Evolutionary conservation across 495 filamentous ascomycete genomes (phyloP).

Genomic region (Haplographium delicatum): DNA sequence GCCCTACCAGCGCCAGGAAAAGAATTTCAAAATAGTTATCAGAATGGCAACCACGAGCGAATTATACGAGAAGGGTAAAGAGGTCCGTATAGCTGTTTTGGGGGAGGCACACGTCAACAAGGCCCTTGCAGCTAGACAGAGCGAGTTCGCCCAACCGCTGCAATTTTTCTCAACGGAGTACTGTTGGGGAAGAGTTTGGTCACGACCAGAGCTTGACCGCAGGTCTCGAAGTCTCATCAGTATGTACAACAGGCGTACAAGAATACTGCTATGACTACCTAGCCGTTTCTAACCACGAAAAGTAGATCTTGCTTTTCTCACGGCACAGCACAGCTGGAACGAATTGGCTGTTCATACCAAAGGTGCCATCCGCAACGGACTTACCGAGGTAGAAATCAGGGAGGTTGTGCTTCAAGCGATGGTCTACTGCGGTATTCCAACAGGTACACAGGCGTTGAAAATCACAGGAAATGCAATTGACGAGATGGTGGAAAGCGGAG

Average conservation of each 20-base stretch:
- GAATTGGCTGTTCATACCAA: conserved; percentile 49
- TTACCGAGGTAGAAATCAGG: conserved; percentile 47
- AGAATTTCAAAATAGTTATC: too few relatives aligned
- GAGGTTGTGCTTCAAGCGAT: conserved; percentile 51
- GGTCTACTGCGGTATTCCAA: conserved; percentile 53
- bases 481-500: conserved; percentile 35
- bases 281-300: too few relatives aligned
- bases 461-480: conserved; percentile 33
- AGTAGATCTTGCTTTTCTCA: conserved; percentile 51
- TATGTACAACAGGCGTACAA: too few relatives aligned
- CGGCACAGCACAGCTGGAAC: conserved; percentile 43
- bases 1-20: too few relatives aligned
- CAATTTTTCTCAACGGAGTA: conserved; percentile 48
- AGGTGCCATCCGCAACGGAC: conserved; percentile 49
- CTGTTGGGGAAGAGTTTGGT: conserved; percentile 51
- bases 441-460: conserved; percentile 49
- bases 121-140: conserved; percentile 36
- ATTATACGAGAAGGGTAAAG: conserved; percentile 50
- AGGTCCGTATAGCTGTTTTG: conserved; percentile 45
- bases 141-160: conserved; percentile 43
- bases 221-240: conserved; percentile 51
- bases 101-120: conserved; percentile 47
- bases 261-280: too few relatives aligned
- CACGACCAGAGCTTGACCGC: conserved; percentile 45
- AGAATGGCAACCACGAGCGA: conserved; percentile 37